Base-by-base conservation (phyloP, 495 filamentous ascomycete species). In the Filosporella fistucella region DNA sequence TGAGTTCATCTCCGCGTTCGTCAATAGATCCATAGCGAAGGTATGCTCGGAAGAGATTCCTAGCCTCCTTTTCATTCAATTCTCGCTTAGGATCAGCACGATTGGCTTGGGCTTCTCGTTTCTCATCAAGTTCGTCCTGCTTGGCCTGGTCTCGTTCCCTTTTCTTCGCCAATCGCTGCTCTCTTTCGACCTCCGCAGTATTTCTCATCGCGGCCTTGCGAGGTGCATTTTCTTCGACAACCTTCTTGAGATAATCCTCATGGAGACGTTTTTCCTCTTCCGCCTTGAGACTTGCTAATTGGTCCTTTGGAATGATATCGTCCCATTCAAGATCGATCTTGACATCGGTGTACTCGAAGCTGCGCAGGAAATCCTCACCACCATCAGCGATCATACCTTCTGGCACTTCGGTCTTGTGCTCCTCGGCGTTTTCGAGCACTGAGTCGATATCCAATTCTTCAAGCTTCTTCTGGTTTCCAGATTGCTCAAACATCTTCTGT, bases 371-470 rank as follows among this genome's bases (percentile, higher is more conserved):
- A 42, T 96, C 95, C 54, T 89, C 86, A 43, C 87, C 87, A 57
- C 87, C 86, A 60, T 96, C 93, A 45, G 89, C 93, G 48, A 91
- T 88, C 40, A 96, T 85, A 30, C 85, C 88, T 56, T 91, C 86
- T 3, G 88, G 82, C 34, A 96, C 84, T 57, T 95, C 89, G 0
- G 91, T 96, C 59, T 94, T 86, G 51, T 96, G 90, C 53, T 96
- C 81, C 68, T 99, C 93, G 20, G 94, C 93, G 64, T 94, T 94
- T 38, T 88, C 90, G 10, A 99, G 82, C 18, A 99, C 91, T 12
- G 89, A 86, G 57, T 99, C 93, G 49, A 99, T 96, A 59, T 99
- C 93, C n/a, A 99, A 81, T 63, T 96, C 89, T 62, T 99, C 93
- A 21, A 99, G 76, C 61, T 93, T 91, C 68, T 88, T 81, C 63